Base-by-base conservation (phyloP, 2,329 filamentous ascomycete species). In the Colletotrichum sp. region DNA sequence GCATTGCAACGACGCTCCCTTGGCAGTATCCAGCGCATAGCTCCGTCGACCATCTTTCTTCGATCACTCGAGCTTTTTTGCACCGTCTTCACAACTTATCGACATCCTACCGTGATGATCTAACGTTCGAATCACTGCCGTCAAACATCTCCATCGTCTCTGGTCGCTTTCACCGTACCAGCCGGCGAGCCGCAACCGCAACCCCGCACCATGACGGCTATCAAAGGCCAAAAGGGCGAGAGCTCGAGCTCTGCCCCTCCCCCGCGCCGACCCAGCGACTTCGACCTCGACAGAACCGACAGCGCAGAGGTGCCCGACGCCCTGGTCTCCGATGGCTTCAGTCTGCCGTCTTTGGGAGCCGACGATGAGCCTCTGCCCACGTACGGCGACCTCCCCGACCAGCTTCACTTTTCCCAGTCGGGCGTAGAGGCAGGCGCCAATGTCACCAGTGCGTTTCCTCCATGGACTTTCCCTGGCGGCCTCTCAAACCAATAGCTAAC, bases 341-440 rank as follows among this genome's bases (percentile, higher is more conserved):
- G 85, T 59, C 77, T 85, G 32, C 85, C 88, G 5, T 84, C 86
- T 34, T 82, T 89, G 34, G 86, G 84, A 15, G 81, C 84, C 57
- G 82, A 83, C 34, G 80, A 84, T 2, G 87, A 88, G 22, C 85
- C 86, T 8, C 90, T 89, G 26, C 91, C 91, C 3, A 89, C 91
- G 1, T 94, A 93, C 79, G 92, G 92, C 78, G 89, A 91, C 24
- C 83, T 86, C 16, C 88, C 88, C 70, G 87, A 91, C 77, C 87
- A 90, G 70, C 81, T 94, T 28, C 88, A 91, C 73, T 89, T 94
- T 75, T 90, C 88, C 24, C 91, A 93, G 79, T 87, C 91, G 60
- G 92, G 92, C 16, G 91, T 94, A 75, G 89, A 92, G 66, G 92
- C 92, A 28, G 90, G 90, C 52, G 92, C 92, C 57, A 87, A 87